These are phyloP conservation scores for Colletotrichum sp. DNA, from an alignment of 2,329 filamentous ascomycete species.

Conservation along the genomic window DNA sequence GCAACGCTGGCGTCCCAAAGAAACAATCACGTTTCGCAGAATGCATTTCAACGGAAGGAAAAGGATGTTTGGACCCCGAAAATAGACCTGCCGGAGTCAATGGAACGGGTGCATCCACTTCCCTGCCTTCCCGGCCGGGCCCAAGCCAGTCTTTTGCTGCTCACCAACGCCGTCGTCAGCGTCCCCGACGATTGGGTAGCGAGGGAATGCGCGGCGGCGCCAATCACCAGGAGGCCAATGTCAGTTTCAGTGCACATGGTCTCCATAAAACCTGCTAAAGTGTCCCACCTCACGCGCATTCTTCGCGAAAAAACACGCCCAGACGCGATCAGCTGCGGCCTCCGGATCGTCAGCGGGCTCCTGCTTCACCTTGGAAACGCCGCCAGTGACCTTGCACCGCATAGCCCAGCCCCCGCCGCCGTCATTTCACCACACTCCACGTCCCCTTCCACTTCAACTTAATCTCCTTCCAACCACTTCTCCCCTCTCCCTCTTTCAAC, in stretches of 20 bases:
- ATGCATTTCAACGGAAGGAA: neutral
- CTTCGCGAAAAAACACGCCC: constrained; percentile 20
- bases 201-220: neutral
- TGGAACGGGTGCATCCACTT: neutral
- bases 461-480: constrained; percentile 1
- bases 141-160: neutral
- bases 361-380: constrained; percentile 5
- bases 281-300: neutral
- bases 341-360: constrained; percentile 4
- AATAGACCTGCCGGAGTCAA: neutral
- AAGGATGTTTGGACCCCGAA: neutral
- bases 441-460: neutral
- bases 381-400: neutral
- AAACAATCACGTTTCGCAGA: neutral
- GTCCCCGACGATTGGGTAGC: neutral
- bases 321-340: constrained; percentile 1
- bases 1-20: neutral
- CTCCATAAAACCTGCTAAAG: neutral
- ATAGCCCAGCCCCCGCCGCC: neutral
- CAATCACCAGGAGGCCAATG: constrained; percentile 2
- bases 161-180: neutral
- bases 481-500: neutral
- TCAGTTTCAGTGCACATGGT: constrained; percentile 9
- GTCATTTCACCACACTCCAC: neutral
- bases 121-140: neutral